phyloP scores from a whole-genome alignment of 768 basidiomycete species.

The Macrolepiota fuliginosa region DNA sequence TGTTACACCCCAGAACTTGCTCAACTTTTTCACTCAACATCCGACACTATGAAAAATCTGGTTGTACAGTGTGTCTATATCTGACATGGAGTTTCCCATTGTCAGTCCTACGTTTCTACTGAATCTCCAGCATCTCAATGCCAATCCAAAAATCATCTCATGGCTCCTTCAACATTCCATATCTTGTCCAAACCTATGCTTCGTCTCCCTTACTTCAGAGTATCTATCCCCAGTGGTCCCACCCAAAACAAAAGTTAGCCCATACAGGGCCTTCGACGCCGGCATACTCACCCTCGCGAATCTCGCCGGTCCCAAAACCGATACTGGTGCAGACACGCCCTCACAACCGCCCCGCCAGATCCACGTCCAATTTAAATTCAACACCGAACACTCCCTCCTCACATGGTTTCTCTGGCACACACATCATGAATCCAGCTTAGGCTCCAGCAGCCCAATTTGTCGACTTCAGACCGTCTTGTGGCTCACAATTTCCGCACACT shows the following conservation, averaged over 20 bases:
- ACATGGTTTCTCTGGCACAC: not conserved
- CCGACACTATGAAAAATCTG: not conserved
- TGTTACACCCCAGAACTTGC: not conserved
- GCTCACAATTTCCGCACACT: too few relatives aligned
- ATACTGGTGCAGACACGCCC: too few relatives aligned
- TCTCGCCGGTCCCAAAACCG: too few relatives aligned
- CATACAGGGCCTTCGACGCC: not conserved
- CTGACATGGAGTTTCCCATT: not conserved
- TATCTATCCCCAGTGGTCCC: not conserved
- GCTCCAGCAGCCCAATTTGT: too few relatives aligned
- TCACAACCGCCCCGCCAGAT: not conserved
- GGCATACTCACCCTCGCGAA: not conserved
- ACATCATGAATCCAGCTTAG: too few relatives aligned
- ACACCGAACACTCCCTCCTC: not conserved
- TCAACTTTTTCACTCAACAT: not conserved
- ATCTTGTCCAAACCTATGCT: not conserved
- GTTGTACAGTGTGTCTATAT: not conserved
- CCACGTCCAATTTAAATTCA: conserved; percentile 1
- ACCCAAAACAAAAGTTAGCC: too few relatives aligned
- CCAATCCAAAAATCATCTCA: not conserved
- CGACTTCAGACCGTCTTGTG: too few relatives aligned
- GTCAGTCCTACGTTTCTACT: not conserved
- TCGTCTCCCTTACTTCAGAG: not conserved
- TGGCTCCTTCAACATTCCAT: not conserved
- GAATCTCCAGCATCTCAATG: not conserved